These are phyloP conservation scores for Nadsonia starkeyi-henricii DNA, from an alignment of 1,139 yeast genomes.

Conservation along the genomic window DNA sequence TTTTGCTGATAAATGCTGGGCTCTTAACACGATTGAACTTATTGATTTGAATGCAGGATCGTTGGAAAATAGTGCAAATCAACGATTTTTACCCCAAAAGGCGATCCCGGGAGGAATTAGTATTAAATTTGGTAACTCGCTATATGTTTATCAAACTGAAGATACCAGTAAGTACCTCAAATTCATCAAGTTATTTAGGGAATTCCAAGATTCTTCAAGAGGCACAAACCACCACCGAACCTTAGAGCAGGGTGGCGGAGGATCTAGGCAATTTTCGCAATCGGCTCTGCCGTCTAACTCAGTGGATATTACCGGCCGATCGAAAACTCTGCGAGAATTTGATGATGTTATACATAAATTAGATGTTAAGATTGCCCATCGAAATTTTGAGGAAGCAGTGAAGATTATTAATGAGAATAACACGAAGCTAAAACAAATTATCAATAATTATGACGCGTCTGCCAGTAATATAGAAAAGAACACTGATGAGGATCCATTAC, in stretches of 20 bases:
- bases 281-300: slow-evolving; percentile 5
- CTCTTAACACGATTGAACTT: slow-evolving; percentile 48
- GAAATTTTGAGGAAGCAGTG: slow-evolving; percentile 42
- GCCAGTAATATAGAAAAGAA: slow-evolving; percentile 5
- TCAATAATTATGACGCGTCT: slow-evolving; percentile 9
- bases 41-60: slow-evolving; percentile 22
- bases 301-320: slow-evolving; percentile 11
- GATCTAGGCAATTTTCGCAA: neutral
- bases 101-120: slow-evolving; percentile 19
- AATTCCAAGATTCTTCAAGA: slow-evolving; percentile 48
- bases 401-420: slow-evolving; percentile 29
- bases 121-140: slow-evolving; percentile 33
- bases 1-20: slow-evolving; percentile 72
- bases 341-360: slow-evolving; percentile 55
- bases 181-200: slow-evolving; percentile 43
- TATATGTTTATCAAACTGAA: slow-evolving; percentile 54
- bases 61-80: neutral
- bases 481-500: slow-evolving; percentile 2
- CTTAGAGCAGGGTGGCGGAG: slow-evolving; percentile 23
- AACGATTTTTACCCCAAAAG: neutral
- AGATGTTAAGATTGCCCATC: slow-evolving; percentile 52
- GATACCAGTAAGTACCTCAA: slow-evolving; percentile 44
- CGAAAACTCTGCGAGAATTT: slow-evolving; percentile 31
- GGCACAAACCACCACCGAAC: slow-evolving; percentile 27
- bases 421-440: slow-evolving; percentile 8